Evolutionary conservation across 2,329 filamentous ascomycete species (phyloP).

Genomic region (Trichoderma endophyticum): DNA sequence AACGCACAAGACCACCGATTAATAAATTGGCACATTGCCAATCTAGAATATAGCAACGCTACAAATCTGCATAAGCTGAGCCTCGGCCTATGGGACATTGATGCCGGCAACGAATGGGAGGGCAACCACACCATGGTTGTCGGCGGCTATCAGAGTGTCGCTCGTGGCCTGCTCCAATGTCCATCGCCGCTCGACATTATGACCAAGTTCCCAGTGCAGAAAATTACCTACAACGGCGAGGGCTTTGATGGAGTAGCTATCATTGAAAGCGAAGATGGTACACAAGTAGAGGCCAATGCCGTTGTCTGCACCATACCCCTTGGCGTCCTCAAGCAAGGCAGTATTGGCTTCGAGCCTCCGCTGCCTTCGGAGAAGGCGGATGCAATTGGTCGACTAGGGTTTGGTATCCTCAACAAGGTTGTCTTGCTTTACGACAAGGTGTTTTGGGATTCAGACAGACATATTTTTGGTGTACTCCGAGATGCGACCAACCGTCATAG

Average conservation of each 20-base stretch:
- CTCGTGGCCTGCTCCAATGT: constrained; percentile 76
- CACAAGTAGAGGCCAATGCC: constrained; percentile 75
- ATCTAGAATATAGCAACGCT: constrained; percentile 96
- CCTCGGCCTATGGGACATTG: constrained; percentile 91
- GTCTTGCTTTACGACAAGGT: constrained; percentile 82
- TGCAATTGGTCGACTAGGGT: constrained; percentile 80
- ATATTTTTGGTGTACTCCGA: constrained; percentile 91
- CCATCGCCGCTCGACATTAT: constrained; percentile 75
- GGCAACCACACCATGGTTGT: constrained; percentile 90
- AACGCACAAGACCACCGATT: constrained; percentile 83
- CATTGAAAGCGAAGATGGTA: constrained; percentile 75
- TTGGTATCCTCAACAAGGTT: constrained; percentile 92
- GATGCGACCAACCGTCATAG: constrained; percentile 68
- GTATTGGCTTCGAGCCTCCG: constrained; percentile 80
- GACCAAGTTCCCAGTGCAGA: constrained; percentile 68
- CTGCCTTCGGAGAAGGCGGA: constrained; percentile 83
- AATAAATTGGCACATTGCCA: constrained; percentile 97
- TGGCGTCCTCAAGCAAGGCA: constrained; percentile 82
- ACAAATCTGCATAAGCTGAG: constrained; percentile 83
- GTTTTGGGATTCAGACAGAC: constrained; percentile 86
- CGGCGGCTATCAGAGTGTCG: constrained; percentile 90
- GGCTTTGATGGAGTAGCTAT: constrained; percentile 48
- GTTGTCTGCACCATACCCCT: constrained; percentile 89
- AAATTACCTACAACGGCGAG: constrained; percentile 61
- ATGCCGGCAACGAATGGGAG: constrained; percentile 96